Conservation (phyloP, 345 rosid genomes). For the Ceriops tagal region DNA sequence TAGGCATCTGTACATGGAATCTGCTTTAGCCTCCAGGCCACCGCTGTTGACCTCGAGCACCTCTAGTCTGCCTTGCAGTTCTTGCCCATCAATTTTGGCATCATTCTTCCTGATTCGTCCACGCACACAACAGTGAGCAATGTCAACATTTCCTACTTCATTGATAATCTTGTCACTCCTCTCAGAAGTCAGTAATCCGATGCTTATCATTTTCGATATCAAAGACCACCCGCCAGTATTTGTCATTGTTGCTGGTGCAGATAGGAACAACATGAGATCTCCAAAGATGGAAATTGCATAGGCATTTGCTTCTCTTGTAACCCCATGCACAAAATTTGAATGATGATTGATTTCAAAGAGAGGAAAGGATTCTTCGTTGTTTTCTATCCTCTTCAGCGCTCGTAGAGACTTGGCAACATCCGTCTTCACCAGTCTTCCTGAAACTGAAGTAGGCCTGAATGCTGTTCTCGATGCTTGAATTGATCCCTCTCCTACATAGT, state of each 20-base stretch:
- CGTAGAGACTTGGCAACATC: constrained; percentile 40
- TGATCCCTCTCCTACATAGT: constrained; percentile 38
- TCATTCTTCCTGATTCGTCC: constrained; percentile 13
- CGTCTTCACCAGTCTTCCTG: constrained; percentile 49
- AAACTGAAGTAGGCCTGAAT: constrained; percentile 49
- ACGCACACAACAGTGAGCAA: constrained; percentile 16
- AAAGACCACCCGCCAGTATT: constrained; percentile 39
- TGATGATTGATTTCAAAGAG: constrained; percentile 16
- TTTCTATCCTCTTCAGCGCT: constrained; percentile 39
- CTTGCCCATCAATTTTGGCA: constrained; percentile 28
- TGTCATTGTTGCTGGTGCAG: constrained; percentile 20
- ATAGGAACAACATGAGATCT: constrained; percentile 44
- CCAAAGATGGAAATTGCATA: constrained; percentile 33
- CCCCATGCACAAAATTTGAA: constrained; percentile 16
- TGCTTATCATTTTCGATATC: constrained; percentile 33
- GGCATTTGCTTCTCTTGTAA: constrained; percentile 37
- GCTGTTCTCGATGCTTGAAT: constrained; percentile 31
- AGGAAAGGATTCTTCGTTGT: constrained; percentile 11
- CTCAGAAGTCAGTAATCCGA: constrained; percentile 17
- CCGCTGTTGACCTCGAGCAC: constrained; percentile 26
- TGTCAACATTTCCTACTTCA: constrained; percentile 45
- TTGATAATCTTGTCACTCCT: constrained; percentile 28
- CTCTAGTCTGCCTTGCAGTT: constrained; percentile 29
- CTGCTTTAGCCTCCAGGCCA: constrained; percentile 35
- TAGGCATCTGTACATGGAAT: constrained; percentile 34